phyloP scores from a whole-genome alignment of 441 rosid genomes.

The Sinapis alba region DNA sequence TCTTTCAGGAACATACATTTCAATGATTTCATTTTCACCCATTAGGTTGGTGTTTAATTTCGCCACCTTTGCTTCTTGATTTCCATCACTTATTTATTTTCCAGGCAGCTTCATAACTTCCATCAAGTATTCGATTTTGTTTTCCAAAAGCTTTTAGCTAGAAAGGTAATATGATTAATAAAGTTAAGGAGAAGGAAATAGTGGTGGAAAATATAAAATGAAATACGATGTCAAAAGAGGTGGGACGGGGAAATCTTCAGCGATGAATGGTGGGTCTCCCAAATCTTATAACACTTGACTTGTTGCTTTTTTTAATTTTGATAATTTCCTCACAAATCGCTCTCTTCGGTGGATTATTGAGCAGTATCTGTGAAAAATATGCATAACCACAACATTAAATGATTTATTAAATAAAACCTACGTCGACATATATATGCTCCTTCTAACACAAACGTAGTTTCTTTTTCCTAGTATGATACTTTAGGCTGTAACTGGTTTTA shows the following conservation, averaged over 20 bases:
- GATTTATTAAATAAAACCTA: background rate
- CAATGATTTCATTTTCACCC: background rate
- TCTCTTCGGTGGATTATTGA: background rate
- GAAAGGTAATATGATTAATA: conserved; percentile 19
- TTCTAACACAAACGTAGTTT: background rate
- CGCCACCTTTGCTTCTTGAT: background rate
- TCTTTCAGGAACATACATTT: background rate
- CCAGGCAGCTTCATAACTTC: background rate
- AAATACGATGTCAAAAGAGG: conserved; percentile 27
- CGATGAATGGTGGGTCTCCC: conserved; percentile 39
- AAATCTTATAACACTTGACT: conserved; percentile 39
- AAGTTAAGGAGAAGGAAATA: conserved; percentile 20
- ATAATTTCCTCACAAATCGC: background rate
- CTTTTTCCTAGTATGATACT: conserved; percentile 10
- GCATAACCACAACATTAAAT: background rate
- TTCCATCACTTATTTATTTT: background rate
- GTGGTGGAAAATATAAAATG: conserved; percentile 16
- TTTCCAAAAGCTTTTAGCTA: conserved; percentile 11
- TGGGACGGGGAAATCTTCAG: conserved; percentile 36
- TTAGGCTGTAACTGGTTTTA: too few species aligned
- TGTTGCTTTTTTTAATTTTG: conserved; percentile 14
- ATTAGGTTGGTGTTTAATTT: background rate
- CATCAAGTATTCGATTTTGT: background rate
- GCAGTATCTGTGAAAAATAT: background rate
- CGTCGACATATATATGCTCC: background rate